Conservation (phyloP, 31 red algal genomes). For the Odonthalia washingtoniensis region DNA sequence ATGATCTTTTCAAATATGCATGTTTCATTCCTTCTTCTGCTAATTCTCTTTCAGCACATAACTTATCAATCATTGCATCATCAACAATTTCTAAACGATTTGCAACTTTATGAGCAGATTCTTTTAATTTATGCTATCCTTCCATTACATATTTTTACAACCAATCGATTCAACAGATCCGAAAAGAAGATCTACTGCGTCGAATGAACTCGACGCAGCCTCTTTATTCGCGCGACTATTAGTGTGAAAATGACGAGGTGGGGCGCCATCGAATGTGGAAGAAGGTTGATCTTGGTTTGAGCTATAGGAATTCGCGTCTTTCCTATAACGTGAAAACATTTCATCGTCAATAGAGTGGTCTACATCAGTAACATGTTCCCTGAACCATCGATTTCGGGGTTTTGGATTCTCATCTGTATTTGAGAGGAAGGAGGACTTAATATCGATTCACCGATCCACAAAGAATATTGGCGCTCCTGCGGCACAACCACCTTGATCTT, state of each 20-base stretch:
- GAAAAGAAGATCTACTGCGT: too few species aligned
- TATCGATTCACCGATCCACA: slow-evolving; percentile 57
- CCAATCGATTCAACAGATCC: too few species aligned
- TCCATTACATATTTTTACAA: slow-evolving; percentile 18
- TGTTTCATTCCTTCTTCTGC: slow-evolving; percentile 39
- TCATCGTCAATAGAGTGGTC: too few species aligned
- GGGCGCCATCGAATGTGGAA: too few species aligned
- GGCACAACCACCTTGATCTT: slow-evolving; percentile 87
- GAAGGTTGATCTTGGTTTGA: too few species aligned
- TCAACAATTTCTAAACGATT: slow-evolving; percentile 22
- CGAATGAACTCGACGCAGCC: too few species aligned
- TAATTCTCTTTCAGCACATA: slow-evolving; percentile 33
- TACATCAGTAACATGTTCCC: too few species aligned
- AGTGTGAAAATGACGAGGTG: too few species aligned
- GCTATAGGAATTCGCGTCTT: too few species aligned
- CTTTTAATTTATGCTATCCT: not conserved
- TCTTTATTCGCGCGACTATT: too few species aligned
- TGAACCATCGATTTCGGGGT: too few species aligned
- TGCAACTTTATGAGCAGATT: not conserved
- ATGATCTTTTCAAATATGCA: not conserved
- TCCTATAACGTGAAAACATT: too few species aligned
- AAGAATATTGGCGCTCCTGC: slow-evolving; percentile 58
- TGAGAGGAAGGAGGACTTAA: slow-evolving; percentile 94
- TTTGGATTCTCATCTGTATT: slow-evolving; percentile 99
- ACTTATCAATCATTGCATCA: slow-evolving; percentile 28